These are phyloP conservation scores for Puccinia novopanici DNA, from an alignment of 1,284 basidiomycete species.

Conservation along the genomic window DNA sequence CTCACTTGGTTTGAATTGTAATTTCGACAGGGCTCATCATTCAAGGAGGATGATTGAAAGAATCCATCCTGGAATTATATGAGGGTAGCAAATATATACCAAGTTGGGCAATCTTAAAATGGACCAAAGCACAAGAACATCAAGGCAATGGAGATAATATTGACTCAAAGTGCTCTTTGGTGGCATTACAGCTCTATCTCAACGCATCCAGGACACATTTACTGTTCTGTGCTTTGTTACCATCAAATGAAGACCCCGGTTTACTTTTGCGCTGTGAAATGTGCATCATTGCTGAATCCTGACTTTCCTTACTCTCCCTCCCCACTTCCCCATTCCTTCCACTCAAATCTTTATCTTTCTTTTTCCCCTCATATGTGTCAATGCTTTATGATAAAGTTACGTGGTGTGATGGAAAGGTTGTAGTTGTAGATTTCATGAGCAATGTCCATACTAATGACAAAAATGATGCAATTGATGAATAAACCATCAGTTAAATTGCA, in stretches of 20 bases:
- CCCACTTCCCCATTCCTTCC: background rate
- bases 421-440: too few relatives aligned
- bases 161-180: background rate
- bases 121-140: conserved; percentile 3
- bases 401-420: too few relatives aligned
- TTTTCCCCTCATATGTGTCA: too few relatives aligned
- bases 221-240: conserved; percentile 30
- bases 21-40: conserved; percentile 70
- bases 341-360: too few relatives aligned
- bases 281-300: conserved; percentile 20
- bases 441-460: too few relatives aligned
- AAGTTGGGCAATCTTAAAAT: conserved; percentile 22
- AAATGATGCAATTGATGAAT: too few relatives aligned
- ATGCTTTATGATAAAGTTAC: too few relatives aligned
- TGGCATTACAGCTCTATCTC: conserved; percentile 40
- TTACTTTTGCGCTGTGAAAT: conserved; percentile 44
- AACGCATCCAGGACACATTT: conserved; percentile 47
- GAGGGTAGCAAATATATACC: conserved; percentile 64
- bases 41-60: conserved; percentile 77
- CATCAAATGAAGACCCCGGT: conserved; percentile 31
- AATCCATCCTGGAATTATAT: conserved; percentile 72
- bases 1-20: conserved; percentile 9
- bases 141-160: background rate
- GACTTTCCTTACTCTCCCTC: background rate
- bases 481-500: too few relatives aligned